Evolutionary conservation across 192 early-diverging fungal genomes (phyloP), one percentile per base, ranked within the genome.

Genomic region (Phlyctochytrium bullatum): DNA sequence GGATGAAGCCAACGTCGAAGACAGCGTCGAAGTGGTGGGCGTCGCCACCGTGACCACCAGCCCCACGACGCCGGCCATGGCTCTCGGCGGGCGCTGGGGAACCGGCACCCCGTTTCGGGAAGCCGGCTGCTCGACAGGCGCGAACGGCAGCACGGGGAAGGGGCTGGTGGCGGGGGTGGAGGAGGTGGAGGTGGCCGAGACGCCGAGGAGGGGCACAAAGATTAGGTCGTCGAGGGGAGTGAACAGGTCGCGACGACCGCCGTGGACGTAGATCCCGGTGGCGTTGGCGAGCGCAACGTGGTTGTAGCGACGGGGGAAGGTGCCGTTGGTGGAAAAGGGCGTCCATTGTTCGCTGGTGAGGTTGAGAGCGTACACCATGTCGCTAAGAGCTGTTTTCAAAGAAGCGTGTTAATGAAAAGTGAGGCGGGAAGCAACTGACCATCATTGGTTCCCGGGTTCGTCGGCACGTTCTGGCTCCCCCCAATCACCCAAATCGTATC

Each of bases 401-500:
- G 54, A 24, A 25, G 27, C 25, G 10, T 20, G 27, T 6, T 47
- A 47, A 47, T 14, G 20, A 47, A 47, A 47, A 47, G 20, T 14
- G 40, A 47, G 40, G 40, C 10, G 10, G 6, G 40, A 47, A 14
- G 20, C 6, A 47, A 14, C 40, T 47, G 10, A 47, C 40, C 40
- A 47, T 47, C 40, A 14, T 6, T 20, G 20, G 20, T 47, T 20
- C 20, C 20, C 20, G 40, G n/a, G n/a, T n/a, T 20, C 20, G 10
- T 20, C 40, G 40, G 40, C 20, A 47, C 40, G 40, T 47, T 24
- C 6, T 57, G 10, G 4, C 12, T 24, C 12, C 54, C 54, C 20
- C 54, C 54, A 57, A 57, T 25, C 12, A 57, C 27, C 40, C 40
- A 64, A 16, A 64, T 62, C 6, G 47, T 27, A 16, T 47, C 28